Evolutionary conservation across 352 stramenopile genomes (phyloP).

Genomic region (Pythium pyrilobum): DNA sequence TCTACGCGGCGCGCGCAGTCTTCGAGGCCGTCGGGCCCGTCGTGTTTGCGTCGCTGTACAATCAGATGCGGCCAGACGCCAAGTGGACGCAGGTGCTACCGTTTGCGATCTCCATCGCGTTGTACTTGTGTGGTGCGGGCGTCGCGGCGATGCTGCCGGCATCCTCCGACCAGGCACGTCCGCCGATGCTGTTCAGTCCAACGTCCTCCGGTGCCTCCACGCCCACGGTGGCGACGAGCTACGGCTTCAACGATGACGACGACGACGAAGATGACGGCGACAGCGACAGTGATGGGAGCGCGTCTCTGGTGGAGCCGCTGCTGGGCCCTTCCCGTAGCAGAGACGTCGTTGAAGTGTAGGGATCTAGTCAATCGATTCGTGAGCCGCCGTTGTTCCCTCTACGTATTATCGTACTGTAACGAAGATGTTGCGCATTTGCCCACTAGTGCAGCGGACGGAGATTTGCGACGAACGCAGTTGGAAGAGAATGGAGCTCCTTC

Average conservation of each 20-base stretch:
- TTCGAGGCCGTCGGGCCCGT: conserved; percentile 58
- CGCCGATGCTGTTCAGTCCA: conserved; percentile 36
- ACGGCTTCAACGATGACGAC: conserved; percentile 1
- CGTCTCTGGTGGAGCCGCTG: conserved; percentile 45
- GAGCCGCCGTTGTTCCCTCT: too few species aligned
- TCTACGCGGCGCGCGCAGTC: conserved; percentile 59
- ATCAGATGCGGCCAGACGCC: conserved; percentile 35
- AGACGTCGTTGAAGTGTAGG: conserved; percentile 7
- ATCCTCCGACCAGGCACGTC: conserved; percentile 6
- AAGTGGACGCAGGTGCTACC: conserved; percentile 45
- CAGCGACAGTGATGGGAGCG: conserved; percentile 21
- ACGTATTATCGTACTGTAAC: too few species aligned
- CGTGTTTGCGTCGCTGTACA: conserved; percentile 53
- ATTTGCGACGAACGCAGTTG: too few species aligned
- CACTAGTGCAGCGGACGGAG: too few species aligned
- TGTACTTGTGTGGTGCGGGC: conserved; percentile 46
- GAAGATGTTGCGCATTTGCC: too few species aligned
- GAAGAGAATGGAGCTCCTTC: too few species aligned
- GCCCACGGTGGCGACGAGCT: conserved; percentile 21
- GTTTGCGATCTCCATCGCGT: conserved; percentile 44
- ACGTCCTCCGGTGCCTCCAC: conserved; percentile 38
- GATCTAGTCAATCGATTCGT: too few species aligned
- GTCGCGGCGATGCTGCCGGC: conserved; percentile 40
- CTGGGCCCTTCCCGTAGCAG: conserved; percentile 18
- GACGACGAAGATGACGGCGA: conserved; percentile 37